A percentile compares a stretch with the other conserved stretches of the same genome.
These are phyloP conservation scores for Wickerhamiella dianesei DNA, from an alignment of 805 yeast genomes.

Conservation along the genomic window DNA sequence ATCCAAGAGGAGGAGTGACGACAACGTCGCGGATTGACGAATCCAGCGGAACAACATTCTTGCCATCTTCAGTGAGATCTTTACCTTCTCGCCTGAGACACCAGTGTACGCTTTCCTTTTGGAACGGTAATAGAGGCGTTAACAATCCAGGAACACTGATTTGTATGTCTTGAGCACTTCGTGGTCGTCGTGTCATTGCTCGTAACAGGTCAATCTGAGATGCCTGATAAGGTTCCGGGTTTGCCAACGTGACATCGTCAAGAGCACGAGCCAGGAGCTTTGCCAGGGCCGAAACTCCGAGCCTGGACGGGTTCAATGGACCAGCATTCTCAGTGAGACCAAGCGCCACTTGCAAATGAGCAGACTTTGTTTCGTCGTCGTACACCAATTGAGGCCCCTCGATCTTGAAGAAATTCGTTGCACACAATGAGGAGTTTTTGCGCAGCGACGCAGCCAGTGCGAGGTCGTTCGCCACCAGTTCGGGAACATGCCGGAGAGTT, in stretches of 20 bases:
- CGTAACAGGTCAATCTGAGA: slow-evolving; percentile 9
- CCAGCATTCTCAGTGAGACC: background rate
- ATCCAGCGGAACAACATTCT: slow-evolving; percentile 16
- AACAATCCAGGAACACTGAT: slow-evolving; percentile 5
- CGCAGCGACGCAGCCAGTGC: background rate
- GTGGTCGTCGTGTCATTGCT: slow-evolving; percentile 7
- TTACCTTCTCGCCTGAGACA: slow-evolving; percentile 26
- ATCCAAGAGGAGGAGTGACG: slow-evolving; percentile 20
- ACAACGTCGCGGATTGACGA: slow-evolving; percentile 11
- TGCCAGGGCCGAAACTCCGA: background rate
- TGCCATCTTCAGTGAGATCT: slow-evolving; percentile 8
- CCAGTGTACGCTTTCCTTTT: slow-evolving; percentile 28
- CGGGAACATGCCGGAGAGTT: background rate
- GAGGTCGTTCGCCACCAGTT: background rate
- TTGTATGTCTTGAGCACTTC: slow-evolving; percentile 7
- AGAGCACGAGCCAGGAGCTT: slow-evolving; percentile 10
- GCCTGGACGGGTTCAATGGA: background rate
- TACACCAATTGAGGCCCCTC: background rate
- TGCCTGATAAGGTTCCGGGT: slow-evolving; percentile 9
- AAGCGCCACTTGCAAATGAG: background rate
- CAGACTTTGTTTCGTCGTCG: background rate
- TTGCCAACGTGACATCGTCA: slow-evolving; percentile 7
- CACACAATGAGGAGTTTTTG: background rate
- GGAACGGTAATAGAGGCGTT: slow-evolving; percentile 22
- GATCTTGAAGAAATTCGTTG: background rate